phyloP scores from a whole-genome alignment of 108 stramenopile genomes.

The Nannochloropsis oceanica region DNA sequence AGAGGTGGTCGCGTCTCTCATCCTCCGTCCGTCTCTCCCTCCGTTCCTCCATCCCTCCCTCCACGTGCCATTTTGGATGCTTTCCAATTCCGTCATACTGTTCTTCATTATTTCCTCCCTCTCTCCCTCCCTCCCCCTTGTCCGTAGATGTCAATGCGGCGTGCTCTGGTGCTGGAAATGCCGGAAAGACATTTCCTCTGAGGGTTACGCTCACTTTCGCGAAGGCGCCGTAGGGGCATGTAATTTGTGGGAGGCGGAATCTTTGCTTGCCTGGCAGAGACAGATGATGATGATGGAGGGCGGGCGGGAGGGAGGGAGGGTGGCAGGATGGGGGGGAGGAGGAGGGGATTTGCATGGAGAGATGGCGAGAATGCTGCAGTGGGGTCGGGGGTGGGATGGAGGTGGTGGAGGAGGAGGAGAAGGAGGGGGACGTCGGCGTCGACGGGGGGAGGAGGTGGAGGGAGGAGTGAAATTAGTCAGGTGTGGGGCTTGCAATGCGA shows the following conservation, averaged over 20 bases:
- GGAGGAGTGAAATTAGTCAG: not conserved
- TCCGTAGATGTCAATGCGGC: not conserved
- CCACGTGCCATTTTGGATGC: not conserved
- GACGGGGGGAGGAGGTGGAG: not conserved
- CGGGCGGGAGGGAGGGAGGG: not conserved
- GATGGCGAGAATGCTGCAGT: not conserved
- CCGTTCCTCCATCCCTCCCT: not conserved
- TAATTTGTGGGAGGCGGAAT: not conserved
- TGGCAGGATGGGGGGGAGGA: not conserved
- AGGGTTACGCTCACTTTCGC: not conserved
- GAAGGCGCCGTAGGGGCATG: not conserved
- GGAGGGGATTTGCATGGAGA: not conserved
- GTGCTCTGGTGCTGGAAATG: not conserved
- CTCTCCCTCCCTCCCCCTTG: not conserved
- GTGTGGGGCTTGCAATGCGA: not conserved
- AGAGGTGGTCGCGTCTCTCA: too few species aligned
- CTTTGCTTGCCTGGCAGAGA: not conserved
- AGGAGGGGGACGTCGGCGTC: not conserved
- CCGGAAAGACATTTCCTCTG: not conserved
- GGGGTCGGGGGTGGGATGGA: not conserved
- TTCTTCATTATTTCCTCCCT: not conserved
- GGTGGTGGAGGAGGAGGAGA: not conserved
- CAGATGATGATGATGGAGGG: not conserved
- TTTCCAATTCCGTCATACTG: too few species aligned
- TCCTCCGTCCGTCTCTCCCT: not conserved